phyloP scores from a whole-genome alignment of 768 basidiomycete species.

The Austroboletus festivus region DNA sequence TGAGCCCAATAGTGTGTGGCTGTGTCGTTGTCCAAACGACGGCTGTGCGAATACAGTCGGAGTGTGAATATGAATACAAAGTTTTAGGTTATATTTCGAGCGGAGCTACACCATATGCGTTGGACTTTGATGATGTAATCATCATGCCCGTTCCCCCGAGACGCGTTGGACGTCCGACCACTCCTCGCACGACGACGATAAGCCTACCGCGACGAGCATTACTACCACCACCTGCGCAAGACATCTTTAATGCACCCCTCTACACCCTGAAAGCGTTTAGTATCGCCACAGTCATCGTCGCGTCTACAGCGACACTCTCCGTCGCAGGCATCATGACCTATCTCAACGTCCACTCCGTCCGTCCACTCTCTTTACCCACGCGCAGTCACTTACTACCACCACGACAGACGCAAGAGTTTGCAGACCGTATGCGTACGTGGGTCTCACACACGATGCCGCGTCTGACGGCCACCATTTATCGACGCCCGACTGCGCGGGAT shows the following conservation, averaged over 20 bases:
- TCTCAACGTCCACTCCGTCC: constrained; percentile 55
- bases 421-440: constrained; percentile 49
- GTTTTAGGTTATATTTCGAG: too few relatives aligned
- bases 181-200: too few relatives aligned
- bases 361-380: not conserved
- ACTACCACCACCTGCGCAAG: constrained; percentile 9
- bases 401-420: constrained; percentile 56
- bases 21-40: too few relatives aligned
- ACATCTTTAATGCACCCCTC: constrained; percentile 48
- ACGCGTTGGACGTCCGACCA: not conserved
- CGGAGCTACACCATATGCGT: too few relatives aligned
- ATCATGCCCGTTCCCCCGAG: not conserved
- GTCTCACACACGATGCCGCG: constrained; percentile 47
- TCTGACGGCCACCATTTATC: constrained; percentile 51
- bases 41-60: too few relatives aligned
- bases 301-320: constrained; percentile 41
- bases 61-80: too few relatives aligned
- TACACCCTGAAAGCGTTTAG: constrained; percentile 62
- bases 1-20: not conserved
- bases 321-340: constrained; percentile 49
- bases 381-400: not conserved
- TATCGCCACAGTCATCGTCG: constrained; percentile 61
- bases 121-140: not conserved
- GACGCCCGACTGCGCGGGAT: constrained; percentile 34
- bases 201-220: too few relatives aligned